Percentiles rank a stretch among this genome's conserved stretches.
phyloP scores from a whole-genome alignment of 129 eudicot species.

The Pittosporum tobira region DNA sequence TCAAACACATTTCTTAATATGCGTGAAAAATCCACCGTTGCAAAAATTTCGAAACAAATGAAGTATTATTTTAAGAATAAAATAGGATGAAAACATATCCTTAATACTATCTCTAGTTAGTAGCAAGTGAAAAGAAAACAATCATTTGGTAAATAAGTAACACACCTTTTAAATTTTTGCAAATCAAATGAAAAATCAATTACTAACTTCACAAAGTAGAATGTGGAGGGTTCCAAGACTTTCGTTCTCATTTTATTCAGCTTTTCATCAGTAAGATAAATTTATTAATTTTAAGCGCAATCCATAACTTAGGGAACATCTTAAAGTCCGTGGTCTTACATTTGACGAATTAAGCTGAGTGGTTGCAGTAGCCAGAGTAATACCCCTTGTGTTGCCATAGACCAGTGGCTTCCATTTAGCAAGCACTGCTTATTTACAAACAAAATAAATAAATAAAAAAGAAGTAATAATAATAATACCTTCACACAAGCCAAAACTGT shows the following conservation, averaged over 20 bases:
- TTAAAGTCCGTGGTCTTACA: conserved; percentile 55
- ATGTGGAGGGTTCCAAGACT: background rate
- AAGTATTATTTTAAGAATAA: too few species aligned
- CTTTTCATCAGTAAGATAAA: background rate
- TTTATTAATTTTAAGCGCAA: too few species aligned
- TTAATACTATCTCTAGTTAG: background rate
- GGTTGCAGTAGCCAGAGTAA: conserved; percentile 86
- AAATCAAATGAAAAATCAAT: conserved; percentile 10
- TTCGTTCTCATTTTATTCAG: background rate
- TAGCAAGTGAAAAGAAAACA: background rate
- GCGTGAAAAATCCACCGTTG: too few species aligned
- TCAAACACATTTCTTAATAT: too few species aligned
- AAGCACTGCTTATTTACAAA: conserved; percentile 53
- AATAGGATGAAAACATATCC: too few species aligned
- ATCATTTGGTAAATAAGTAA: background rate
- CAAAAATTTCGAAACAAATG: too few species aligned
- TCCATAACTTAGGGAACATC: too few species aligned
- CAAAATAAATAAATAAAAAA: too few species aligned
- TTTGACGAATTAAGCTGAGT: conserved; percentile 98
- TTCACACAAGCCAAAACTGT: too few species aligned
- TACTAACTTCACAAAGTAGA: conserved; percentile 2
- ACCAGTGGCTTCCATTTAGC: conserved; percentile 99
- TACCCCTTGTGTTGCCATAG: conserved; percentile 81
- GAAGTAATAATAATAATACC: background rate
- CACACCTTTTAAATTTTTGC: conserved; percentile 17